Evolutionary conservation across 176 grass and related monocot species (phyloP), one percentile per base, ranked within the genome.

Genomic region (Aegilops umbellulata): DNA sequence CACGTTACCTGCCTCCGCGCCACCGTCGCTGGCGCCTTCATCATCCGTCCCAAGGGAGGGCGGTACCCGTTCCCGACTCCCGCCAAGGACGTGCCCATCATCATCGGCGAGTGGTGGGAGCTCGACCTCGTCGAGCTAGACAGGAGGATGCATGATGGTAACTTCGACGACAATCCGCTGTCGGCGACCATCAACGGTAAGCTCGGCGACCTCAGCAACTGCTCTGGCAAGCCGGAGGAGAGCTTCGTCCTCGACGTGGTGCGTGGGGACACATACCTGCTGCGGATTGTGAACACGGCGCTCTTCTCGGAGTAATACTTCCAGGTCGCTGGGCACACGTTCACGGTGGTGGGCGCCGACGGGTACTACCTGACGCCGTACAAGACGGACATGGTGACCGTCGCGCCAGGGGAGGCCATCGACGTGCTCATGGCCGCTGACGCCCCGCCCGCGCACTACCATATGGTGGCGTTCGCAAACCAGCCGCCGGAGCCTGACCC

Each of bases 351-450:
- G 19, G 84, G 65, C 2, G 85, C 69, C 2, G 88, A 95, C 17
- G 81, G 51, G 0, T 87, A 87, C 82, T 94, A 94, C 92, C 77
- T 87, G 2, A 92, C 87, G 13, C 92, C 94, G 19, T 89, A 62
- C 55, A 34, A 25, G 26, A 88, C n/a, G 0, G 55, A 91, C 51
- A 86, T 84, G 46, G 58, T 95, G 44, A 65, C 62, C 47, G 26
- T 95, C 27, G 75, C 91, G 0, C 88, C 86, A 0, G 93, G 88
- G 0, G 88, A 95, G 53, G 74, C 91, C 44, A 82, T 82, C 19
- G 79, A 91, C 65, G 67, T 91, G 55, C 86, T 95, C n/a, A 57
- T 93, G 29, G 34, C 20, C 2, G 93, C 93, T 26, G 80, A 88
- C 3, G 71, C 70, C 1, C 62, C 71, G 5, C 86, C 80, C 0